These are phyloP conservation scores for Fusarium sp. DNA, from an alignment of 2,329 filamentous ascomycete species.

Conservation along the genomic window DNA sequence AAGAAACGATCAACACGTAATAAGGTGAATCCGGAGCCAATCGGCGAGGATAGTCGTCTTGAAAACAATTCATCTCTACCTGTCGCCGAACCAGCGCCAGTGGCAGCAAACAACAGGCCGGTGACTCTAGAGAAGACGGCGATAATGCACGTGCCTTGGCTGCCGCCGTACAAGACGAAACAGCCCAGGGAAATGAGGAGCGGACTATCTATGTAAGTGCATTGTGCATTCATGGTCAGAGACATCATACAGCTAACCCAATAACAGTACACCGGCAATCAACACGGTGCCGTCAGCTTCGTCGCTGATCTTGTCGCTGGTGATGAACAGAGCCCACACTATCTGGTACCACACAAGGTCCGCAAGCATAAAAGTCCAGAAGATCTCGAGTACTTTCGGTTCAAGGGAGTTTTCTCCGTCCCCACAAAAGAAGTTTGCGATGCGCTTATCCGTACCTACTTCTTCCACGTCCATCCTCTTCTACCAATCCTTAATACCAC, in stretches of 20 bases:
- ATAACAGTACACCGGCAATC: conserved; percentile 1
- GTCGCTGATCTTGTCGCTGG: not conserved
- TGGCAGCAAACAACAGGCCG: not conserved
- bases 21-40: not conserved
- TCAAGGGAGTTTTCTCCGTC: conserved; percentile 38
- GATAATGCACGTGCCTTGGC: not conserved
- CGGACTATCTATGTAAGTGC: not conserved
- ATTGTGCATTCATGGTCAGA: not conserved
- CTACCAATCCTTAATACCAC: conserved; percentile 43
- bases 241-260: not conserved
- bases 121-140: not conserved
- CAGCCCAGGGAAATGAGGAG: not conserved
- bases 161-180: not conserved
- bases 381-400: conserved; percentile 27
- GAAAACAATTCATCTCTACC: not conserved
- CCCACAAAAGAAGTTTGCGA: conserved; percentile 30
- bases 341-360: conserved; percentile 23
- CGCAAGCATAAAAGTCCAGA: conserved; percentile 18
- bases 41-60: not conserved
- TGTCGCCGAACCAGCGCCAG: not conserved
- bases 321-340: conserved; percentile 15
- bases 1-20: conserved; percentile 4
- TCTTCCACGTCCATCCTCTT: conserved; percentile 47
- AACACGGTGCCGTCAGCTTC: not conserved
- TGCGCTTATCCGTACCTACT: conserved; percentile 41